Percentiles rank a stretch among this genome's conserved stretches.
These are phyloP conservation scores for Tanacetum coccineum DNA, from an alignment of 129 eudicot species.

Conservation along the genomic window DNA sequence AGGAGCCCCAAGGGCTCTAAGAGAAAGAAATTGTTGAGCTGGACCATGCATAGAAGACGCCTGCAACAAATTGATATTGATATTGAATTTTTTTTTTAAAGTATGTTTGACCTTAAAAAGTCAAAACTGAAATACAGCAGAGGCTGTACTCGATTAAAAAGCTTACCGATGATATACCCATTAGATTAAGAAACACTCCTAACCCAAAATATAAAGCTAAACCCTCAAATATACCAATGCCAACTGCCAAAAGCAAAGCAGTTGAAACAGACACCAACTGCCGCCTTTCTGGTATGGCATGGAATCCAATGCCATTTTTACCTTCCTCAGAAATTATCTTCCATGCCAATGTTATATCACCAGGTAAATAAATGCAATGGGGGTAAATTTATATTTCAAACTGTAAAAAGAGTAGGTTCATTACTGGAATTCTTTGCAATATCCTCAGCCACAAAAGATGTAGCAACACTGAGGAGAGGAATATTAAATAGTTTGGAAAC, in stretches of 20 bases:
- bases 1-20: slow-evolving; percentile 94
- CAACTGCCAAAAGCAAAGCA: slow-evolving; percentile 80
- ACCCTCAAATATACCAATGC: slow-evolving; percentile 87
- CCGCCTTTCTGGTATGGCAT: slow-evolving; percentile 37
- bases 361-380: slow-evolving; percentile 12
- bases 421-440: slow-evolving; percentile 55
- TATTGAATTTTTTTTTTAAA: background rate
- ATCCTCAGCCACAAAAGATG: slow-evolving; percentile 99
- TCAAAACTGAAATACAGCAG: background rate
- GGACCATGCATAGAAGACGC: slow-evolving; percentile 73
- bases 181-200: slow-evolving; percentile 71
- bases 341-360: slow-evolving; percentile 23
- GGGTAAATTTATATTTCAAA: slow-evolving; percentile 1
- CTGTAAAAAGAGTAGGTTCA: slow-evolving; percentile 14
- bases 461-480: slow-evolving; percentile 95
- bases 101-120: slow-evolving; percentile 11
- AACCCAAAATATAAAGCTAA: slow-evolving; percentile 76
- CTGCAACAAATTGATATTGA: slow-evolving; percentile 29
- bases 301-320: slow-evolving; percentile 28
- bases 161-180: slow-evolving; percentile 85
- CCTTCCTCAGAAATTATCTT: slow-evolving; percentile 25
- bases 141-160: background rate
- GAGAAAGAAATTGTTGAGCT: slow-evolving; percentile 66
- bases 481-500: slow-evolving; percentile 84
- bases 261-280: slow-evolving; percentile 92